These are phyloP conservation scores for Vinca minor DNA, from an alignment of 257 asterid species.

Conservation along the genomic window DNA sequence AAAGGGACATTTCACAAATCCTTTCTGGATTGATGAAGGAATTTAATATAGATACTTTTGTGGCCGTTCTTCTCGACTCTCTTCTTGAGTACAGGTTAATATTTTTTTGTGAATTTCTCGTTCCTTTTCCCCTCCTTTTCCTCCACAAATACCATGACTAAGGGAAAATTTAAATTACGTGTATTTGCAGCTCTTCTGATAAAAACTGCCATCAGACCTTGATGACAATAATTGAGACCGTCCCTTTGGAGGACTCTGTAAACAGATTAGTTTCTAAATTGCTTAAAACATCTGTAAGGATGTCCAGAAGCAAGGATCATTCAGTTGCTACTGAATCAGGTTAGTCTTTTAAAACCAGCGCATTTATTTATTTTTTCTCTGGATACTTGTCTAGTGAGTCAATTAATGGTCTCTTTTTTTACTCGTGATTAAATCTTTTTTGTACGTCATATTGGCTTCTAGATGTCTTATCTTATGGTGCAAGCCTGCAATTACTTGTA, in stretches of 20 bases:
- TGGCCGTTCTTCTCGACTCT: constrained; percentile 61
- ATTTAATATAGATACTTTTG: constrained; percentile 67
- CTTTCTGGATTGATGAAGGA: constrained; percentile 54
- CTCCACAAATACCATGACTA: background rate
- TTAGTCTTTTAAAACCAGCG: constrained; percentile 20
- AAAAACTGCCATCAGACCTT: constrained; percentile 37
- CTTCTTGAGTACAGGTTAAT: constrained; percentile 64
- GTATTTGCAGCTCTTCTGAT: constrained; percentile 54
- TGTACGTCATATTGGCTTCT: background rate
- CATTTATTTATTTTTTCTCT: too few relatives aligned
- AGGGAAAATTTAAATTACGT: background rate
- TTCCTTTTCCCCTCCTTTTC: constrained; percentile 2
- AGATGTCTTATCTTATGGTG: constrained; percentile 1
- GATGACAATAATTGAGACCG: constrained; percentile 39
- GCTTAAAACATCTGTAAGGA: constrained; percentile 35
- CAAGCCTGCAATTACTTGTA: constrained; percentile 14
- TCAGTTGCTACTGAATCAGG: constrained; percentile 43
- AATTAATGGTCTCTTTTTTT: too few relatives aligned
- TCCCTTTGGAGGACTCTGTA: constrained; percentile 52
- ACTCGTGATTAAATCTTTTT: too few relatives aligned
- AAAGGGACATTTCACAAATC: constrained; percentile 59
- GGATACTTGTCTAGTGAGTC: too few relatives aligned
- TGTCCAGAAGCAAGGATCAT: constrained; percentile 35
- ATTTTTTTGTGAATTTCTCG: background rate
- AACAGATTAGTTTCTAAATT: constrained; percentile 42